Percentiles rank a stretch among this genome's conserved stretches.
Conservation (phyloP, 192 early-diverging fungal species). For the Oehlia diaphana region DNA sequence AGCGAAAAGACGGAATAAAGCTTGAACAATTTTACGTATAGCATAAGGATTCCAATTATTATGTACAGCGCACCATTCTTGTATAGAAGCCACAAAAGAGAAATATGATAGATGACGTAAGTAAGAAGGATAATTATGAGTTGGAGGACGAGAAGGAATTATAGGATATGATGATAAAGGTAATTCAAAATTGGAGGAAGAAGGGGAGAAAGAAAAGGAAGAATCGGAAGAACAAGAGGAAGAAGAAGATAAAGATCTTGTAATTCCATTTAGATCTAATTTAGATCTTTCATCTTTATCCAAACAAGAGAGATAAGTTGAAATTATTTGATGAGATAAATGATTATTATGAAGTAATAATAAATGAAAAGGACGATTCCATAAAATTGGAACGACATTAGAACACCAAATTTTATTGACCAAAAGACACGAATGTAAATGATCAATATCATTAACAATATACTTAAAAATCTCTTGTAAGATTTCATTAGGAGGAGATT, state of each 20-base stretch:
- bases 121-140: constrained; percentile 3
- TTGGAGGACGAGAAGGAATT: not conserved
- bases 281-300: not conserved
- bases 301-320: not conserved
- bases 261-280: not conserved
- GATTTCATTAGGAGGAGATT: not conserved
- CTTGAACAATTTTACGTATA: not conserved
- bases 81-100: not conserved
- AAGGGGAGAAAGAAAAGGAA: not conserved
- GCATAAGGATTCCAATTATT: not conserved
- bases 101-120: constrained; percentile 8
- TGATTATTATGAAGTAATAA: not conserved
- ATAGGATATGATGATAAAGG: not conserved
- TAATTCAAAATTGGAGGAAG: not conserved
- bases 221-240: not conserved
- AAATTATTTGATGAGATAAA: constrained; percentile 1
- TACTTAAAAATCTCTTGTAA: not conserved
- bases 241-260: not conserved
- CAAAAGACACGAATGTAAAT: constrained; percentile 9
- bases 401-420: constrained; percentile 14
- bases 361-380: constrained; percentile 12
- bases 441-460: not conserved
- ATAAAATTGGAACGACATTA: constrained; percentile 5
- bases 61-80: constrained; percentile 7
- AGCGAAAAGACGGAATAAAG: constrained; percentile 10